Base-by-base conservation (phyloP, 2,329 filamentous ascomycete genomes). In the Venturia pyrina region DNA sequence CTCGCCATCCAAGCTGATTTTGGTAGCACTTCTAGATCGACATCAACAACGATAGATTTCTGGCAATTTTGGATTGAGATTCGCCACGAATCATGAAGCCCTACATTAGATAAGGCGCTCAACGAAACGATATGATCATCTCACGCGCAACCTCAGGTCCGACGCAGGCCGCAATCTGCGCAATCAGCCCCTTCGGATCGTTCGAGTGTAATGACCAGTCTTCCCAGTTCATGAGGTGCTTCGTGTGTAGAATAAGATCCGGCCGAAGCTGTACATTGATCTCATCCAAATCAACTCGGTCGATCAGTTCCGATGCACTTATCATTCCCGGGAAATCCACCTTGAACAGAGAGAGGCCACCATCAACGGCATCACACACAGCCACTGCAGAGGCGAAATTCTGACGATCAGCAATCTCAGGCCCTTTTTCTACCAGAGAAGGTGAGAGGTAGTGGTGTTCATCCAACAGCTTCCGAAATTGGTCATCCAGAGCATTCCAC, bases 271-370 rank as follows among this genome's bases (percentile, higher is more conserved):
- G 24, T 19, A 53, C 50, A 28, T 80, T 79, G 65, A 90, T 82
- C 13, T 81, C 75, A 68, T 86, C 86, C 48, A 91, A 78, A 66
- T 88, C 79, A 62, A 87, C 74, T 2, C 78, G 70, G 11, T 71
- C 69, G 19, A 77, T 72, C 66, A 91, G 78, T 50, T 87, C 78
- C 0, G 80, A 76, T 2, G 83, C 72, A 0, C 83, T 79, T 56
- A 85, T 79, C 48, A 90, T 81, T 0, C 89, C 89, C 0, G 89
- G 89, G 80, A 92, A 87, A 60, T 82, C 79, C 61, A 87, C 81
- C 0, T 78, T 73, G 67, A 91, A 85, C 0, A 92, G 77, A 0
- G 81, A 80, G 34, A 78, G 71, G 7, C 75, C 75, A 3, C 70
- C 69, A 0, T 66, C 24, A 34, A 50, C 15, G 19, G 62, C 62